Evolutionary conservation across 192 early-diverging fungal species (phyloP).

Genomic region (Gorgonomyces haynaldii): DNA sequence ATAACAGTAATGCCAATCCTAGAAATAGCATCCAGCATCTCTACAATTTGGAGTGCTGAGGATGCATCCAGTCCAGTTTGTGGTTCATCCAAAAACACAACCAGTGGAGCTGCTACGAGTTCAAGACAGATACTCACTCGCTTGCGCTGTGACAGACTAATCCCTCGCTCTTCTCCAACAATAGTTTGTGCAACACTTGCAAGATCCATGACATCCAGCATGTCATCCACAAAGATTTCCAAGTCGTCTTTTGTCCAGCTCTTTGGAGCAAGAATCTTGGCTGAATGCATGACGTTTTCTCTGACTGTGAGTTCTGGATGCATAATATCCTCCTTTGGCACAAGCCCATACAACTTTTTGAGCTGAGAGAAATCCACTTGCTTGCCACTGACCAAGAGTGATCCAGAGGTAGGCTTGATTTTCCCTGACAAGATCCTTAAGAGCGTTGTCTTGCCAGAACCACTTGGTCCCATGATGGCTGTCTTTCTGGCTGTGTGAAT

Average conservation of each 20-base stretch:
- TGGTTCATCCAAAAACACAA: constrained; percentile 79
- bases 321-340: constrained; percentile 30
- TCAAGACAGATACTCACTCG: constrained; percentile 75
- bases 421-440: constrained; percentile 17
- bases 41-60: constrained; percentile 52
- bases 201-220: constrained; percentile 49
- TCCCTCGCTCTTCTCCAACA: constrained; percentile 65
- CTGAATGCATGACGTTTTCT: constrained; percentile 67
- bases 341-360: constrained; percentile 31
- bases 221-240: constrained; percentile 57
- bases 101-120: constrained; percentile 67
- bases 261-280: constrained; percentile 58
- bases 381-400: constrained; percentile 17
- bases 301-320: constrained; percentile 49
- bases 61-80: constrained; percentile 68
- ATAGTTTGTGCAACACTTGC: constrained; percentile 15
- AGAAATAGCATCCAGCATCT: constrained; percentile 55
- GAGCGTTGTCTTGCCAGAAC: constrained; percentile 51
- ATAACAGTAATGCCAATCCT: constrained; percentile 59
- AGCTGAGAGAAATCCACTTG: constrained; percentile 15
- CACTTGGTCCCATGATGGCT: constrained; percentile 86
- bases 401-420: constrained; percentile 15
- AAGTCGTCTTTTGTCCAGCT: constrained; percentile 53
- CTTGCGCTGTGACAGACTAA: constrained; percentile 78
- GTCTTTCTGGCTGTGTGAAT: constrained; percentile 61